phyloP scores from a whole-genome alignment of 2,329 filamentous ascomycete species.

The Leptographium radiaticola region DNA sequence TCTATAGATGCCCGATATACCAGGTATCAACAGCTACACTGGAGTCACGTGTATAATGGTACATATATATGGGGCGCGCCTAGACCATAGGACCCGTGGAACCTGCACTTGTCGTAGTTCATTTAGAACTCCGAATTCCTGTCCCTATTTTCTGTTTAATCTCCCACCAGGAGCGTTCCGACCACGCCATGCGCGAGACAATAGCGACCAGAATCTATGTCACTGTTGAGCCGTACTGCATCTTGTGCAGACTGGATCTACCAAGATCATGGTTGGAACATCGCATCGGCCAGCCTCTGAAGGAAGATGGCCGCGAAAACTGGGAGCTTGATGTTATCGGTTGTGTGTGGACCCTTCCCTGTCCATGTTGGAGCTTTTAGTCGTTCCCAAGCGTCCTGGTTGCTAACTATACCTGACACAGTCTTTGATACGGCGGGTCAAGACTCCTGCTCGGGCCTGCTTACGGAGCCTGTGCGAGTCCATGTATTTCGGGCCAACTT shows the following conservation, averaged over 20 bases:
- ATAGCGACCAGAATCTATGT: not conserved
- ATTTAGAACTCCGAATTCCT: not conserved
- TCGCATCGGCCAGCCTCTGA: not conserved
- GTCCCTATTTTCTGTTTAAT: not conserved
- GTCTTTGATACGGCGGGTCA: conserved; percentile 1
- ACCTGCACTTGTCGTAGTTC: no score
- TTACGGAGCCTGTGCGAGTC: not conserved
- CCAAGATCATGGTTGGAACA: not conserved
- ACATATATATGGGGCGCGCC: no score
- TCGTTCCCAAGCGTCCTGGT: not conserved
- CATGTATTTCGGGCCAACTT: conserved; percentile 4
- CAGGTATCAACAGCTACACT: no score
- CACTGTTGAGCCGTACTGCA: not conserved
- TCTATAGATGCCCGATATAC: no score
- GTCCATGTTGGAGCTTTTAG: not conserved
- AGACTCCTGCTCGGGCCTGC: not conserved
- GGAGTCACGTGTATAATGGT: no score
- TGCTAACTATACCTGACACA: not conserved
- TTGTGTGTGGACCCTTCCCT: not conserved
- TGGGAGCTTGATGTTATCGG: not conserved
- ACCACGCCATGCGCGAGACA: not conserved
- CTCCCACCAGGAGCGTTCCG: not conserved
- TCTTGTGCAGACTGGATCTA: not conserved
- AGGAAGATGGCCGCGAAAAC: not conserved
- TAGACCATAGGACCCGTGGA: no score